phyloP scores from a whole-genome alignment of 768 basidiomycete species.

The Lyophyllum shimeji region DNA sequence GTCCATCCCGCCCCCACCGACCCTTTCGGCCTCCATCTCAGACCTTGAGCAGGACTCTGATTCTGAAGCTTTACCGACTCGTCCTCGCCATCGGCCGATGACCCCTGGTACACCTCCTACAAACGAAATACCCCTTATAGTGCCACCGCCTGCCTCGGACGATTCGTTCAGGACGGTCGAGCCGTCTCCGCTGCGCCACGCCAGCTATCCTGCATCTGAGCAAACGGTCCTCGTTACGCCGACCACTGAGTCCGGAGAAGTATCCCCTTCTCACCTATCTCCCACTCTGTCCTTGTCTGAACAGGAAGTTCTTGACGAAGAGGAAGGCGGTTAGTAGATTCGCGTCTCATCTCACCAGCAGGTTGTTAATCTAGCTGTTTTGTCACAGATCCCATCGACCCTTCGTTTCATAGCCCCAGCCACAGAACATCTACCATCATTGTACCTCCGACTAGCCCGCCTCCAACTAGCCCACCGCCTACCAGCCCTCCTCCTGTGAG shows the following conservation, averaged over 20 bases:
- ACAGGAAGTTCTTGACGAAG: slow-evolving; percentile 55
- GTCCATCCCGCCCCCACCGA: slow-evolving; percentile 17
- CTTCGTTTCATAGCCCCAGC: slow-evolving; percentile 55
- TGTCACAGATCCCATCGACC: slow-evolving; percentile 66
- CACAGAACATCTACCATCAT: slow-evolving; percentile 34
- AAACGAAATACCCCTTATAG: slow-evolving; percentile 20
- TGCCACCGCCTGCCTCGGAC: slow-evolving; percentile 20
- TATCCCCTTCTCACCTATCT: slow-evolving; percentile 22
- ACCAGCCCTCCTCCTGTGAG: too few species aligned
- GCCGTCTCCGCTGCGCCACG: slow-evolving; percentile 16
- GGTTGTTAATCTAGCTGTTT: neutral
- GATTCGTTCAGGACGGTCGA: slow-evolving; percentile 7
- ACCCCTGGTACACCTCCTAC: slow-evolving; percentile 14
- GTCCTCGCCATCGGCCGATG: slow-evolving; percentile 18
- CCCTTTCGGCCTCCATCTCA: slow-evolving; percentile 9
- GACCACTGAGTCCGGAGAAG: slow-evolving; percentile 14
- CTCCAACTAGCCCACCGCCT: too few species aligned
- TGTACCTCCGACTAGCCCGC: slow-evolving; percentile 12
- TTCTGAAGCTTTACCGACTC: slow-evolving; percentile 33
- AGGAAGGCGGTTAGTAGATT: slow-evolving; percentile 54
- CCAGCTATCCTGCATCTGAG: slow-evolving; percentile 6
- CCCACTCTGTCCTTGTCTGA: slow-evolving; percentile 25
- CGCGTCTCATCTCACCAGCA: neutral
- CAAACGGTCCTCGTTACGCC: slow-evolving; percentile 8
- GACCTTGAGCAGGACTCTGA: slow-evolving; percentile 31